Conservation (phyloP, 352 stramenopile species). For the Phytophthora pistaciae region DNA sequence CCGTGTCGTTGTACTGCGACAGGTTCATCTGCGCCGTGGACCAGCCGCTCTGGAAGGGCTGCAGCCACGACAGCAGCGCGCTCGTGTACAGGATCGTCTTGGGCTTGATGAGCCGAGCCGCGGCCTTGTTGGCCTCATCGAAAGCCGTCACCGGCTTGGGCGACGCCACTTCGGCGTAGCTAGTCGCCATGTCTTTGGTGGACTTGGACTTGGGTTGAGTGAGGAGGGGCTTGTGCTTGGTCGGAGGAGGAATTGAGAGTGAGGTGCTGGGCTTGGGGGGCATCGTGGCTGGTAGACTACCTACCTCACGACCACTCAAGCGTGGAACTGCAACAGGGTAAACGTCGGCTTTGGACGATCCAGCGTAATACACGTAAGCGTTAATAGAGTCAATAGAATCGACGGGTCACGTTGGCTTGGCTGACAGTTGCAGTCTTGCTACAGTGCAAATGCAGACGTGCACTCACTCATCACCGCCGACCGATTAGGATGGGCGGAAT, state of each 20-base stretch:
- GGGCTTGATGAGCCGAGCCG: slow-evolving; percentile 15
- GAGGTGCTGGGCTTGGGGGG: neutral
- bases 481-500: neutral
- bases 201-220: neutral
- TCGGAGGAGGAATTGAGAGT: slow-evolving; percentile 7
- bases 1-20: slow-evolving; percentile 20
- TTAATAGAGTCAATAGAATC: slow-evolving; percentile 1
- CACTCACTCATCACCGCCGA: neutral
- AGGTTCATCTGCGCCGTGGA: slow-evolving; percentile 27
- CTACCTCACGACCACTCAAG: neutral
- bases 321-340: neutral
- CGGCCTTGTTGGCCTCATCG: slow-evolving; percentile 25
- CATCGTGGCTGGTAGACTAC: neutral
- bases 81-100: slow-evolving; percentile 19
- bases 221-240: slow-evolving; percentile 4
- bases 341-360: neutral
- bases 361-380: neutral
- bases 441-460: neutral
- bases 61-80: slow-evolving; percentile 11
- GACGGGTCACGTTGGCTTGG: neutral
- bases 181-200: slow-evolving; percentile 7
- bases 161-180: slow-evolving; percentile 6
- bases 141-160: slow-evolving; percentile 16
- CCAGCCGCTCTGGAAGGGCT: slow-evolving; percentile 21
- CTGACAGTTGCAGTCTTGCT: neutral